Percentiles rank a stretch among this genome's conserved stretches.
These are phyloP conservation scores for Yarrowia sp. DNA, from an alignment of 805 yeast species.

Conservation along the genomic window DNA sequence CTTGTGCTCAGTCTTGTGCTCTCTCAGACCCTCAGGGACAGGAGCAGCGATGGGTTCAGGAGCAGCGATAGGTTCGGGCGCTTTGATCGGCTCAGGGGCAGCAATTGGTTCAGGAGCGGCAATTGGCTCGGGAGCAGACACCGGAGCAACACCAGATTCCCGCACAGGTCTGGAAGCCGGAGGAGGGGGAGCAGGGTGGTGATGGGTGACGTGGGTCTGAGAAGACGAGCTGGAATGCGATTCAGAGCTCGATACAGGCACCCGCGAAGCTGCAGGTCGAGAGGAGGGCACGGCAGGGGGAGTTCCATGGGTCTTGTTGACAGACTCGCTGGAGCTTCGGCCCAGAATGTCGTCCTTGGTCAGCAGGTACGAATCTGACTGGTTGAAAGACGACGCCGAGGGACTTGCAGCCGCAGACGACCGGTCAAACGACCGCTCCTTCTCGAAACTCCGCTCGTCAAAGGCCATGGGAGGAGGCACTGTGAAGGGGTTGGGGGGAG, in stretches of 20 bases:
- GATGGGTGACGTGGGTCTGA: not conserved
- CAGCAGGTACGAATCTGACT: not conserved
- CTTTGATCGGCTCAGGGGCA: not conserved
- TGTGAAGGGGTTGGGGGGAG: slow-evolving; percentile 30
- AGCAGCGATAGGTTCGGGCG: not conserved
- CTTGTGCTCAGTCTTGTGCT: not conserved
- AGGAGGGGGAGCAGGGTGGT: slow-evolving; percentile 26
- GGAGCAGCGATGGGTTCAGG: slow-evolving; percentile 14
- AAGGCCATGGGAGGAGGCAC: slow-evolving; percentile 28
- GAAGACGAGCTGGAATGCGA: not conserved
- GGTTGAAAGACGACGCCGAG: not conserved
- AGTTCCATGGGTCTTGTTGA: not conserved
- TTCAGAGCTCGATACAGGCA: not conserved
- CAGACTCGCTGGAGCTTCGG: not conserved
- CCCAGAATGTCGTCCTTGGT: slow-evolving; percentile 23
- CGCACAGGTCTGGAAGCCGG: slow-evolving; percentile 10
- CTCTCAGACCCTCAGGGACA: not conserved
- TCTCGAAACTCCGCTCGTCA: slow-evolving; percentile 13
- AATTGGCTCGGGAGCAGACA: slow-evolving; percentile 4
- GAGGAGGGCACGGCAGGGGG: slow-evolving; percentile 15
- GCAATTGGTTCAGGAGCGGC: slow-evolving; percentile 6
- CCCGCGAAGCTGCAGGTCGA: not conserved
- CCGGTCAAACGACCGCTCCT: not conserved
- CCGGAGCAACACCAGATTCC: not conserved
- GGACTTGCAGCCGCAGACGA: not conserved